Conservation (phyloP, 345 rosid genomes). For the Gossypium thurberi region DNA sequence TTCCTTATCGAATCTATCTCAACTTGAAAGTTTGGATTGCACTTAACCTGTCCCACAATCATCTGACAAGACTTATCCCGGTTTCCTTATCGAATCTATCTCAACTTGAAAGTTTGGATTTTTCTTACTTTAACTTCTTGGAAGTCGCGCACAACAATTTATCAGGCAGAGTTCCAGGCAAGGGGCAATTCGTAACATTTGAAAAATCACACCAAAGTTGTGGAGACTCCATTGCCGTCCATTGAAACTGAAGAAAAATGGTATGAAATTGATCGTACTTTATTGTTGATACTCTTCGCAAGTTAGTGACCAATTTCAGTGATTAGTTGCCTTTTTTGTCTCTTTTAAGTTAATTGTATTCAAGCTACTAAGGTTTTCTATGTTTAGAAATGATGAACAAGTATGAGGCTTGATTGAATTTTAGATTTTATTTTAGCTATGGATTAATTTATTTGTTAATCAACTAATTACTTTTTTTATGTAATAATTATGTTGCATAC, state of each 20-base stretch:
- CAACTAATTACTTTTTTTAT: too few relatives aligned
- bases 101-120: constrained; percentile 21
- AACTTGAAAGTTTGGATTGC: constrained; percentile 23
- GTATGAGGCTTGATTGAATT: too few relatives aligned
- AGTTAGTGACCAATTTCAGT: neutral
- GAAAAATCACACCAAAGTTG: neutral
- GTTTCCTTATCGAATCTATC: constrained; percentile 11
- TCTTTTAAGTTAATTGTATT: too few relatives aligned
- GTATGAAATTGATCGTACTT: neutral
- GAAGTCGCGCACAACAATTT: constrained; percentile 19
- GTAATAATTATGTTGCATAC: too few relatives aligned
- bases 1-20: constrained; percentile 10
- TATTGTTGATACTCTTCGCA: neutral
- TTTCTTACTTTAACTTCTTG: constrained; percentile 9
- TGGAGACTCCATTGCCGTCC: neutral
- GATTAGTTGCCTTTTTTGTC: too few relatives aligned
- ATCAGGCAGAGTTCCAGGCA: constrained; percentile 16
- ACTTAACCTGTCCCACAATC: too few relatives aligned
- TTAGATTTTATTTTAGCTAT: too few relatives aligned
- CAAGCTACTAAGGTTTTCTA: too few relatives aligned
- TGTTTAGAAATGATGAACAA: too few relatives aligned
- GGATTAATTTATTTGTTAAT: too few relatives aligned
- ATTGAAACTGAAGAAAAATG: neutral
- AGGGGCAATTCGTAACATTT: constrained; percentile 25
- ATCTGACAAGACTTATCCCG: constrained; percentile 13